These are phyloP conservation scores for Penicillium sp. DNA, from an alignment of 2,329 filamentous ascomycete genomes.

Conservation along the genomic window DNA sequence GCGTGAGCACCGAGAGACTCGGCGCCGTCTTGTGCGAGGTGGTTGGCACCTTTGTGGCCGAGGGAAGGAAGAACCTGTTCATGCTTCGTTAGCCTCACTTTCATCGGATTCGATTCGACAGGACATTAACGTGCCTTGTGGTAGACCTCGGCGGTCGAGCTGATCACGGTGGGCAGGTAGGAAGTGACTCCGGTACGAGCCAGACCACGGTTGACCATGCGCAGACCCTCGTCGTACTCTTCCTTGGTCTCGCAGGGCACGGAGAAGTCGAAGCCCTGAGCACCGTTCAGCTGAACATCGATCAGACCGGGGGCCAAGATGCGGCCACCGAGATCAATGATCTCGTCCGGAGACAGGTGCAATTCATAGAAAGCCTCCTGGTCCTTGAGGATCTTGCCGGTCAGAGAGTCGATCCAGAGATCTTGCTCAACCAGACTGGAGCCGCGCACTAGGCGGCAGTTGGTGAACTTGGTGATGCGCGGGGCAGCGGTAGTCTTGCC, in stretches of 20 bases:
- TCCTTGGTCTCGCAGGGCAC: conserved; percentile 64
- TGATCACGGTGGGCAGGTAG: conserved; percentile 76
- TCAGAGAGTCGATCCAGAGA: conserved; percentile 81
- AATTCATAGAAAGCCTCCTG: conserved; percentile 57
- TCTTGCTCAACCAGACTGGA: conserved; percentile 70
- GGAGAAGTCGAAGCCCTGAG: conserved; percentile 90
- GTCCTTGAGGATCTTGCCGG: conserved; percentile 76
- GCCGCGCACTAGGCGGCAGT: conserved; percentile 73
- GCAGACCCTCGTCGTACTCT: conserved; percentile 70
- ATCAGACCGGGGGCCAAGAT: conserved; percentile 85
- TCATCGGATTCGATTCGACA: neutral
- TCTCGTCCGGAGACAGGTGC: conserved; percentile 61
- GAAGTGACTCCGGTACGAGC: conserved; percentile 81
- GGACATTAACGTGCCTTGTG: conserved; percentile 55
- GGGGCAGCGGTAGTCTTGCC: conserved; percentile 34
- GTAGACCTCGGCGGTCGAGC: conserved; percentile 77
- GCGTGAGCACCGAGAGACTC: conserved; percentile 88
- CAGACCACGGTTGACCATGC: conserved; percentile 67
- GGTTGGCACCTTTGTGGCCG: conserved; percentile 63
- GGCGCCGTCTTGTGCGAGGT: conserved; percentile 65
- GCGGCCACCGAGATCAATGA: conserved; percentile 76
- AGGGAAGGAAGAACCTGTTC: conserved; percentile 67
- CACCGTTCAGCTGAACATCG: conserved; percentile 88
- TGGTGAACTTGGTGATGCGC: conserved; percentile 80
- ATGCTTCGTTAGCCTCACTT: neutral